A percentile compares a stretch with the other conserved stretches of the same genome.
phyloP scores from a whole-genome alignment of 2,329 filamentous ascomycete genomes.

The Ascochyta lentis region DNA sequence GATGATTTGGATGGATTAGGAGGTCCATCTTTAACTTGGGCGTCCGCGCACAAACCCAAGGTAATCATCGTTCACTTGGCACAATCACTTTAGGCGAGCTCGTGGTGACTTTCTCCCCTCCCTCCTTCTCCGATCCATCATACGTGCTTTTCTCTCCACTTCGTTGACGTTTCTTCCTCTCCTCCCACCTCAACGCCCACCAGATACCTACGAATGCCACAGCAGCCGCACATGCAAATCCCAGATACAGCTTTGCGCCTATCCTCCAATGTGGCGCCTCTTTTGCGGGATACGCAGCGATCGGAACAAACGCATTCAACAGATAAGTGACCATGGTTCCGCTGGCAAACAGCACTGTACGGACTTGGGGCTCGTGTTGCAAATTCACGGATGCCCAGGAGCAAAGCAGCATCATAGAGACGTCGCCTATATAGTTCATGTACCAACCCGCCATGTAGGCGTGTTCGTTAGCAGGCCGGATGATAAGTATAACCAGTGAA shows the following conservation, averaged over 20 bases:
- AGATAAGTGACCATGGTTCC: constrained; percentile 8
- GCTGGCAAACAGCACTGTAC: constrained; percentile 15
- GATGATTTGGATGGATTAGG: no score
- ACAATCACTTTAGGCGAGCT: not conserved
- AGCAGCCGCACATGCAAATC: constrained; percentile 1
- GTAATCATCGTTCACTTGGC: not conserved
- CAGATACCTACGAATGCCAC: constrained; percentile 12
- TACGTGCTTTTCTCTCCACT: not conserved
- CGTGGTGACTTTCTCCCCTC: not conserved
- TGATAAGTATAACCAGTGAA: constrained; percentile 6
- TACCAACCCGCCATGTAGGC: constrained; percentile 21
- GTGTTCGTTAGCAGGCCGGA: constrained; percentile 9
- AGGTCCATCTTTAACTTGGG: not conserved
- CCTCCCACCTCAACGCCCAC: constrained; percentile 12
- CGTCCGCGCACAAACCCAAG: not conserved
- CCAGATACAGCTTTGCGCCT: constrained; percentile 20
- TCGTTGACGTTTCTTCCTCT: not conserved
- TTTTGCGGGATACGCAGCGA: constrained; percentile 15
- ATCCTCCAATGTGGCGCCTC: constrained; percentile 16
- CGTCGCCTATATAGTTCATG: constrained; percentile 11
- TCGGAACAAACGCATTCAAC: constrained; percentile 14
- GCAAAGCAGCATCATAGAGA: constrained; percentile 13
- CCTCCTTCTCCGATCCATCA: not conserved
- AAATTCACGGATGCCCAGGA: constrained; percentile 14
- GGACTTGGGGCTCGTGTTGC: constrained; percentile 16